Percentiles rank a stretch among this genome's conserved stretches.
Conservation (phyloP, 495 filamentous ascomycete species). For the Podospora pseudoanserina region DNA sequence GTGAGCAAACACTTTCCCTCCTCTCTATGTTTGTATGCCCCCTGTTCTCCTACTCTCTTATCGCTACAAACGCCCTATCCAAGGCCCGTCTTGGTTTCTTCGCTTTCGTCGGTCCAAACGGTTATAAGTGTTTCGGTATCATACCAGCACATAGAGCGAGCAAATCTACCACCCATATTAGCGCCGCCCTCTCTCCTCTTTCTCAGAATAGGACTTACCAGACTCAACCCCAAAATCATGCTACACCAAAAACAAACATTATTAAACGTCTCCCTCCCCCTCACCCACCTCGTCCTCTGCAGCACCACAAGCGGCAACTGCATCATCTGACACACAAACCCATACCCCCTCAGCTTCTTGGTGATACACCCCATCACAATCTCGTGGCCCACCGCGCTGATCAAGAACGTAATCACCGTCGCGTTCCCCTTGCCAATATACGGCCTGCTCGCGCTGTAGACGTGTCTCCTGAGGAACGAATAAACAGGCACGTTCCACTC, state of each 20-base stretch:
- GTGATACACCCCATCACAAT: slow-evolving; percentile 98
- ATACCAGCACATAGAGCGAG: slow-evolving; percentile 52
- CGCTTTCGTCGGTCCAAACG: no score
- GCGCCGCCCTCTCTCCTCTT: no score
- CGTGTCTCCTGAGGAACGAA: slow-evolving; percentile 91
- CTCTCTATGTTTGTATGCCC: background rate
- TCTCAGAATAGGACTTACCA: slow-evolving; percentile 56
- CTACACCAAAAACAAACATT: slow-evolving; percentile 93
- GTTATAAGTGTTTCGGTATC: background rate
- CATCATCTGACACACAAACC: slow-evolving; percentile 90
- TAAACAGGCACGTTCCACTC: slow-evolving; percentile 99
- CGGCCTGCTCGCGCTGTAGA: slow-evolving; percentile 75
- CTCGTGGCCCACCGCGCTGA: slow-evolving; percentile 86
- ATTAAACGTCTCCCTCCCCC: slow-evolving; percentile 72
- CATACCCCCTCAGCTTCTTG: slow-evolving; percentile 92
- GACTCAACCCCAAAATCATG: slow-evolving; percentile 85
- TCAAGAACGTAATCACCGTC: slow-evolving; percentile 87
- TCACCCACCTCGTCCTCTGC: slow-evolving; percentile 74
- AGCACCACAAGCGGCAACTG: slow-evolving; percentile 92
- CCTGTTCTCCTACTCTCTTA: background rate
- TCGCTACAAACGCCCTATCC: background rate
- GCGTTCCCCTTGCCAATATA: slow-evolving; percentile 74
- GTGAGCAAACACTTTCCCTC: background rate
- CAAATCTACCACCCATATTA: slow-evolving; percentile 38
- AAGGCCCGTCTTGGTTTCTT: background rate